Conservation (phyloP, 345 rosid genomes). For the Lenwebbia sp. region DNA sequence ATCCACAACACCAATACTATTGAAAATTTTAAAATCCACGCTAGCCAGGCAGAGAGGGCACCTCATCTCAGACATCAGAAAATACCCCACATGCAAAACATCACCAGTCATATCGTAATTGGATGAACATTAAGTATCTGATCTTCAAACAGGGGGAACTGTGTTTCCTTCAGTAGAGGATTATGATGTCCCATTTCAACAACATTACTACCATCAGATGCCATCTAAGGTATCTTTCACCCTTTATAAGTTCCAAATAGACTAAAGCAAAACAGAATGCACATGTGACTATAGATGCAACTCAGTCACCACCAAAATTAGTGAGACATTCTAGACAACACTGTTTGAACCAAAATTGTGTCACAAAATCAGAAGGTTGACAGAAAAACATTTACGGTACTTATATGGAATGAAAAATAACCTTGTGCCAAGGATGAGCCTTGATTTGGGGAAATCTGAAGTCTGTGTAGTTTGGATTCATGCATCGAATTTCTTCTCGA, state of each 20-base stretch:
- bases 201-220: neutral
- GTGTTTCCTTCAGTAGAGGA: neutral
- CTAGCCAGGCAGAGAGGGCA: neutral
- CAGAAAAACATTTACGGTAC: neutral
- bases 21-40: neutral
- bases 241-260: neutral
- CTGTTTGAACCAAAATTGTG: neutral
- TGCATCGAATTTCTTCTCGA: conserved; percentile 80
- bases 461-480: conserved; percentile 84
- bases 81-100: neutral
- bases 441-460: conserved; percentile 69
- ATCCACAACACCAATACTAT: neutral
- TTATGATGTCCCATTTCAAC: neutral
- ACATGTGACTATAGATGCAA: neutral
- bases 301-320: neutral
- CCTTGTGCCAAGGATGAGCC: conserved; percentile 94
- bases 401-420: conserved; percentile 1
- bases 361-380: neutral
- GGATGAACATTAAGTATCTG: neutral
- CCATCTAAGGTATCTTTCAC: neutral
- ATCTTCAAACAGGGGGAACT: neutral
- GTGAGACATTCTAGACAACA: neutral
- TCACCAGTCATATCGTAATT: neutral
- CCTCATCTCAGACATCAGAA: neutral
- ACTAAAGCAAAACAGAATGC: neutral